Conservation (phyloP, 2,329 filamentous ascomycete species). For the Phoma sp. region DNA sequence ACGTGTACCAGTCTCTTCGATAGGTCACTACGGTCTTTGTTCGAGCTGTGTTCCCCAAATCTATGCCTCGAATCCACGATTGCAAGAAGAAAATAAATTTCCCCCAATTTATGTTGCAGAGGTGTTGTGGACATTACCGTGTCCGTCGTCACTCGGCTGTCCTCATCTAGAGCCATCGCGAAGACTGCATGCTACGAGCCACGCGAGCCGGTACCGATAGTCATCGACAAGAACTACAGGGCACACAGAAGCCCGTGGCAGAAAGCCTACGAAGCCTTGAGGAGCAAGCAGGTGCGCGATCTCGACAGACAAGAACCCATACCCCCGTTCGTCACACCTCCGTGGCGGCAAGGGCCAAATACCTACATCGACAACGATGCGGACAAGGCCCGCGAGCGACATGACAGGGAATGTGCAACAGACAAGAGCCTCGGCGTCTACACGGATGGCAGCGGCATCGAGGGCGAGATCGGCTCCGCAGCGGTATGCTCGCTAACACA, state of each 20-base stretch:
- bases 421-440: conserved; percentile 26
- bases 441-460: conserved; percentile 30
- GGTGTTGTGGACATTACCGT: no score
- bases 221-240: not conserved
- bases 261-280: not conserved
- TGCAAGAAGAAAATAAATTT: no score
- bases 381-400: conserved; percentile 17
- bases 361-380: conserved; percentile 21
- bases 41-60: no score
- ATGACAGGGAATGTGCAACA: conserved; percentile 19
- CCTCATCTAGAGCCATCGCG: no score
- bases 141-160: not conserved
- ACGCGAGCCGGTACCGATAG: not conserved
- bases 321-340: conserved; percentile 20
- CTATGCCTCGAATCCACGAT: no score
- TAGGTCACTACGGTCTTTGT: no score
- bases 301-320: conserved; percentile 22
- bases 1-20: no score
- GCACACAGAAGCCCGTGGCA: not conserved
- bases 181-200: not conserved
- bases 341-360: conserved; percentile 14
- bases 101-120: no score
- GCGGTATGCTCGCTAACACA: conserved; percentile 23
- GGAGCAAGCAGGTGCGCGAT: conserved; percentile 2
- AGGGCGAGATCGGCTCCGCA: conserved; percentile 20